These are phyloP conservation scores for Pythium rishiriense DNA, from an alignment of 352 stramenopile genomes.

Conservation along the genomic window DNA sequence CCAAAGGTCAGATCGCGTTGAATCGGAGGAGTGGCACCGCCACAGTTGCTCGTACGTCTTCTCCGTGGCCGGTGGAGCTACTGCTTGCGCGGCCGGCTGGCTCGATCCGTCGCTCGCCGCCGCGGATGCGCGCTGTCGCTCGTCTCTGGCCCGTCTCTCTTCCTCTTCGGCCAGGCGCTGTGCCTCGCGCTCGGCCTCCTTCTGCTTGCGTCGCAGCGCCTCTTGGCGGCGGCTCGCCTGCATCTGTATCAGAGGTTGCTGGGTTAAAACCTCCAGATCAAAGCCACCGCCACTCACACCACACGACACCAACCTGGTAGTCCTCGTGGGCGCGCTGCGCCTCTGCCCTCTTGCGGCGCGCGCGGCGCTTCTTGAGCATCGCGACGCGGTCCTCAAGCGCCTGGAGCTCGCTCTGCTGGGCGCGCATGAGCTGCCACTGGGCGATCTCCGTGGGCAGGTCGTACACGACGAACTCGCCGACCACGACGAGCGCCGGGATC, in stretches of 20 bases:
- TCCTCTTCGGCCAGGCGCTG: not conserved
- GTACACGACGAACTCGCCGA: conserved; percentile 10
- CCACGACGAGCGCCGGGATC: conserved; percentile 3
- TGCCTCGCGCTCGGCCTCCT: not conserved
- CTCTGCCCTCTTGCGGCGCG: not conserved
- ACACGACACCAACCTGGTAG: too few species aligned
- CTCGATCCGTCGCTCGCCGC: too few species aligned
- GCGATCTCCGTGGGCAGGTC: conserved; percentile 10
- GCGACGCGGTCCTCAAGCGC: conserved; percentile 11
- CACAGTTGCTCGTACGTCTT: not conserved
- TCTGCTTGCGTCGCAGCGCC: not conserved
- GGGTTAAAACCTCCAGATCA: too few species aligned
- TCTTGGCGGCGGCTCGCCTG: conserved; percentile 5
- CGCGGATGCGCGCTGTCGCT: not conserved
- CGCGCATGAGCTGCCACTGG: conserved; percentile 14
- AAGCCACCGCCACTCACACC: too few species aligned
- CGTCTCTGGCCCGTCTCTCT: not conserved
- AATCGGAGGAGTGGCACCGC: not conserved
- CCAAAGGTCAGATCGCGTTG: not conserved
- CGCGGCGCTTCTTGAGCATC: conserved; percentile 14
- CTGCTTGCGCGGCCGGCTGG: not conserved
- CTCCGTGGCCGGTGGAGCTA: not conserved
- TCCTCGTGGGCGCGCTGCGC: conserved; percentile 14
- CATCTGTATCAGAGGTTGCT: not conserved
- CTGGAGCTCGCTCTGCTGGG: conserved; percentile 19